Evolutionary conservation across 2,329 filamentous ascomycete genomes (phyloP).

Genomic region (Xylaria multiplex): DNA sequence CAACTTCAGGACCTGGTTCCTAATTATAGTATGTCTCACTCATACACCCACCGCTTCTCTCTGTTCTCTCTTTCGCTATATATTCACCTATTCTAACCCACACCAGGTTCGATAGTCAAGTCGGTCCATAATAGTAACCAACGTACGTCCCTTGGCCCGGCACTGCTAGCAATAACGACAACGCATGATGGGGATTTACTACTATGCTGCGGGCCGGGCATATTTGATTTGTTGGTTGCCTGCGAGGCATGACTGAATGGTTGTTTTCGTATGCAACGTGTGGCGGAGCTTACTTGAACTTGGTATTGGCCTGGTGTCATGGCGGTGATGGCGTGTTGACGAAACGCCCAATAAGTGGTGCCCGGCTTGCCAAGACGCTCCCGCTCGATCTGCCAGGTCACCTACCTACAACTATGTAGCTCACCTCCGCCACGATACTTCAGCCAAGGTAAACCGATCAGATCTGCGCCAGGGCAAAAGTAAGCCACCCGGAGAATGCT

Average conservation of each 20-base stretch:
- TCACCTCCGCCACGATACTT: slow-evolving; percentile 17
- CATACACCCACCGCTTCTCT: slow-evolving; percentile 13
- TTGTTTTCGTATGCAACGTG: slow-evolving; percentile 31
- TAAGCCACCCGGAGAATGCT: slow-evolving; percentile 5
- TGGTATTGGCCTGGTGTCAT: neutral
- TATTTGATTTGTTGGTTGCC: slow-evolving; percentile 25
- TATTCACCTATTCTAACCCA: neutral
- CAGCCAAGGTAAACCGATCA: slow-evolving; percentile 32
- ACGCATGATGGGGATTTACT: slow-evolving; percentile 21
- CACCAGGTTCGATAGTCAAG: neutral
- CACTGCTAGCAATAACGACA: slow-evolving; percentile 16
- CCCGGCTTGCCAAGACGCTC: slow-evolving; percentile 25
- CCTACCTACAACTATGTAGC: neutral
- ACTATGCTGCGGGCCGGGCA: slow-evolving; percentile 3
- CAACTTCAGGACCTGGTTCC: slow-evolving; percentile 16
- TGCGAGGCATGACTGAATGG: slow-evolving; percentile 23
- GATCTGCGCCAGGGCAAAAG: slow-evolving; percentile 1
- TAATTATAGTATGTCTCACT: slow-evolving; percentile 36
- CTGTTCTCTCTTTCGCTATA: neutral
- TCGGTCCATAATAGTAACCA: neutral
- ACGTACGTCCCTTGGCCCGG: neutral
- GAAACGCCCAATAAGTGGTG: slow-evolving; percentile 20
- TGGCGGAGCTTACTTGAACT: slow-evolving; percentile 27
- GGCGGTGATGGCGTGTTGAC: slow-evolving; percentile 17
- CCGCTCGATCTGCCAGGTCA: slow-evolving; percentile 13